Percentiles rank a stretch among this genome's conserved stretches.
Evolutionary conservation across 768 basidiomycete genomes (phyloP).

Genomic region (Lyophyllum semitale): DNA sequence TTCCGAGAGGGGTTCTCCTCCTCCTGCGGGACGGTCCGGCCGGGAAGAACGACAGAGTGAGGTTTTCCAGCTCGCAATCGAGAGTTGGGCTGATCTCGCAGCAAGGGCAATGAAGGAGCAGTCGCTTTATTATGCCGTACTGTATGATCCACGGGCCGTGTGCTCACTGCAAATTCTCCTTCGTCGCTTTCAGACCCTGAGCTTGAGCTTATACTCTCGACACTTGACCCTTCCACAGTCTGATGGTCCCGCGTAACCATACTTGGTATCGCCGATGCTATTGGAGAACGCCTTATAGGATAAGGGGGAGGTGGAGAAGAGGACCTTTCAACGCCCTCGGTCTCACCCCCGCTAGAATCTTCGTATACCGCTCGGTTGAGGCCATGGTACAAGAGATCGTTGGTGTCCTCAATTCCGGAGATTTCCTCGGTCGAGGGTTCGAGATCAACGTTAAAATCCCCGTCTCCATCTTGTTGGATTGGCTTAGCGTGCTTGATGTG

Average conservation of each 20-base stretch:
- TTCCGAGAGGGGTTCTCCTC: background rate
- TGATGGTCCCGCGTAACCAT: background rate
- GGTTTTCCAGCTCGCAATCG: background rate
- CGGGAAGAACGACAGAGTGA: background rate
- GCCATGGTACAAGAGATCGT: conserved; percentile 1
- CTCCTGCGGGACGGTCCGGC: background rate
- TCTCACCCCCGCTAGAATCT: conserved; percentile 4
- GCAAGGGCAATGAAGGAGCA: background rate
- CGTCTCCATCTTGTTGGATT: no score
- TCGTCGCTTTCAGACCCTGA: background rate
- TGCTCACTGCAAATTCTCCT: background rate
- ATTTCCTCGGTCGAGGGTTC: background rate
- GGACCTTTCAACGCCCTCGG: background rate
- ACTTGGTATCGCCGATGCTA: background rate
- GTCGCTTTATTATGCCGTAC: background rate
- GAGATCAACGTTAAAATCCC: no score
- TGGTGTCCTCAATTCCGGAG: background rate
- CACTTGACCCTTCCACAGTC: background rate
- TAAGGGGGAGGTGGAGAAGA: background rate
- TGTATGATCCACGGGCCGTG: background rate
- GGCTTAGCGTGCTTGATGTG: no score
- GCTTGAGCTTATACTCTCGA: background rate
- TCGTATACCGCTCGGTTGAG: conserved; percentile 9
- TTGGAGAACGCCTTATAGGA: background rate
- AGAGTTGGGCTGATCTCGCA: background rate